Evolutionary conservation across 2,329 filamentous ascomycete genomes (phyloP).

Genomic region (Pseudogymnoascus sp.): DNA sequence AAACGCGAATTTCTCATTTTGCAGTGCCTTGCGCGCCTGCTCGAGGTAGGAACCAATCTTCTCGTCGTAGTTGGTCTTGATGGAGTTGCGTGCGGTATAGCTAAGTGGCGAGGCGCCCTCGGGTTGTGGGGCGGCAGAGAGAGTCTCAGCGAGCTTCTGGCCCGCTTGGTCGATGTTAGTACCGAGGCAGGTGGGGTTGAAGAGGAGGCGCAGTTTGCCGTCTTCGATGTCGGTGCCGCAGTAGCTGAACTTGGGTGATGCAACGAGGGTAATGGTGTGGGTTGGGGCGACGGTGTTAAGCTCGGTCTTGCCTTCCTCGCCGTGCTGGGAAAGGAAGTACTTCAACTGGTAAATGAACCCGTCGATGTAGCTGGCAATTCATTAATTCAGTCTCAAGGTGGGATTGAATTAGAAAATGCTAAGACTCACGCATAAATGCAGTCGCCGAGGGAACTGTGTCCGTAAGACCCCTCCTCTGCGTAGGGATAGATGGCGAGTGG

Average conservation of each 20-base stretch:
- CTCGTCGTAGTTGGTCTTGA: slow-evolving; percentile 40
- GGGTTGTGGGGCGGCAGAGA: slow-evolving; percentile 39
- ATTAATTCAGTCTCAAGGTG: neutral
- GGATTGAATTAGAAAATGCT: neutral
- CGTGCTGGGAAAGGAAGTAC: slow-evolving; percentile 34
- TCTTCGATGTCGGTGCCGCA: slow-evolving; percentile 40
- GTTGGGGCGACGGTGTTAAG: slow-evolving; percentile 42
- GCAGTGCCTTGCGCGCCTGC: slow-evolving; percentile 34
- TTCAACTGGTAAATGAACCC: slow-evolving; percentile 38
- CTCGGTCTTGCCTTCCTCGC: slow-evolving; percentile 38
- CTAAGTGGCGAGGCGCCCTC: slow-evolving; percentile 32
- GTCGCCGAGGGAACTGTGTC: slow-evolving; percentile 37
- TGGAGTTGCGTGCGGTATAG: slow-evolving; percentile 39
- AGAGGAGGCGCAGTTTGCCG: slow-evolving; percentile 45
- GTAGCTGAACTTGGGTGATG: slow-evolving; percentile 42
- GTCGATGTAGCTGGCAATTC: slow-evolving; percentile 38
- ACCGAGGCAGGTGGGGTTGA: slow-evolving; percentile 38
- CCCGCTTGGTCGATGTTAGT: slow-evolving; percentile 38
- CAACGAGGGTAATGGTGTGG: slow-evolving; percentile 42
- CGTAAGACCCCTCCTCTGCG: slow-evolving; percentile 31
- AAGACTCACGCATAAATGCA: slow-evolving; percentile 39
- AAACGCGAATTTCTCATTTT: slow-evolving; percentile 38
- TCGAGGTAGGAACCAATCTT: slow-evolving; percentile 37
- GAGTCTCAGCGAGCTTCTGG: slow-evolving; percentile 37
- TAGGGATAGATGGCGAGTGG: slow-evolving; percentile 44